Percentiles rank a stretch among this genome's conserved stretches.
Evolutionary conservation across 2,329 filamentous ascomycete species (phyloP).

Genomic region (Fusarium oligoseptatum): DNA sequence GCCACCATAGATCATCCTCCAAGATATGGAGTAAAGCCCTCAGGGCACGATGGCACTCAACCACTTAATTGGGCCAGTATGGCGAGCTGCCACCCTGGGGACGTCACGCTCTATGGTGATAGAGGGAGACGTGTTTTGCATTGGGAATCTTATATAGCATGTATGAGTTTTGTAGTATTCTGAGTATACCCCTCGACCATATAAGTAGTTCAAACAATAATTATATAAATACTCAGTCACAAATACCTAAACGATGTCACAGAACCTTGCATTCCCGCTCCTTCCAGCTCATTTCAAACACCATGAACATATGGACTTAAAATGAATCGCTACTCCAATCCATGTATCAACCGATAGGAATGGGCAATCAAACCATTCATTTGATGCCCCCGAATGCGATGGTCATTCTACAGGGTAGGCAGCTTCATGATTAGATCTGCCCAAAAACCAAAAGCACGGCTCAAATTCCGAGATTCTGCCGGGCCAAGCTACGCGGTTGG

Average conservation of each 20-base stretch:
- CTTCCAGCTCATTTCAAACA: neutral
- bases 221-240: neutral
- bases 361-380: neutral
- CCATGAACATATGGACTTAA: neutral
- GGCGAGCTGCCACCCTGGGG: neutral
- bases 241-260: neutral
- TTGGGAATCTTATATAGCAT: neutral
- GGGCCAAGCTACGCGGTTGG: slow-evolving; percentile 24
- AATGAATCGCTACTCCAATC: neutral
- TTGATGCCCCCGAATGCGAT: neutral
- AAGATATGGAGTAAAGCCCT: neutral
- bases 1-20: neutral
- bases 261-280: neutral
- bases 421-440: neutral
- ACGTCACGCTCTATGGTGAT: neutral
- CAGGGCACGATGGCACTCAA: neutral
- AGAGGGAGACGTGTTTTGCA: neutral
- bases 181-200: neutral
- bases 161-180: neutral
- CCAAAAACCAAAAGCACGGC: neutral
- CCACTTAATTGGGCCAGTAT: neutral
- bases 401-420: slow-evolving; percentile 16
- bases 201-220: neutral
- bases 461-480: slow-evolving; percentile 50
- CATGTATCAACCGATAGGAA: neutral